A percentile compares a stretch with the other conserved stretches of the same genome.
phyloP scores from a whole-genome alignment of 495 filamentous ascomycete species.

The Aspergillus ostianus region DNA sequence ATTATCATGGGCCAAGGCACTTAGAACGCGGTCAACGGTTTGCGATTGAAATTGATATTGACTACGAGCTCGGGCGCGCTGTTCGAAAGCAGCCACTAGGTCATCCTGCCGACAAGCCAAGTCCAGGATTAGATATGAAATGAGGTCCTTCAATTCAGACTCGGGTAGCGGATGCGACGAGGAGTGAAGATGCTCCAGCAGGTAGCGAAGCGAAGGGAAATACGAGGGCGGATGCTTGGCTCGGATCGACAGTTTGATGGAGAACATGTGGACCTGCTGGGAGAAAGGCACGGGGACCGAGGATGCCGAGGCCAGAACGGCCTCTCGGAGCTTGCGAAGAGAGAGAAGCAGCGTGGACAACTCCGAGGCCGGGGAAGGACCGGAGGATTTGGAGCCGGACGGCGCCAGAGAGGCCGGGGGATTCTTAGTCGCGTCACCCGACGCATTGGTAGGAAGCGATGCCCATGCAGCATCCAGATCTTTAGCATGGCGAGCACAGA shows the following conservation, averaged over 20 bases:
- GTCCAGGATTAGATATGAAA: conserved; percentile 81
- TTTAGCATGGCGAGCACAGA: conserved; percentile 71
- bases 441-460: conserved; percentile 53
- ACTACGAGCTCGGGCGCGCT: conserved; percentile 46
- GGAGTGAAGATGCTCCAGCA: conserved; percentile 68
- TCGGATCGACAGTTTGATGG: conserved; percentile 77
- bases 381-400: conserved; percentile 20
- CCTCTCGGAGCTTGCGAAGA: conserved; percentile 90
- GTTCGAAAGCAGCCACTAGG: conserved; percentile 66
- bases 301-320: conserved; percentile 64
- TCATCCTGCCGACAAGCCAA: conserved; percentile 81
- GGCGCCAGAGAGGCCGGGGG: conserved; percentile 32
- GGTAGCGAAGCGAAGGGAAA: conserved; percentile 77
- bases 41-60: conserved; percentile 56
- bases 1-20: conserved; percentile 73
- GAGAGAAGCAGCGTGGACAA: conserved; percentile 63
- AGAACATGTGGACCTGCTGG: conserved; percentile 72
- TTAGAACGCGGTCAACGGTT: conserved; percentile 64
- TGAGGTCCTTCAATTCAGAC: conserved; percentile 71
- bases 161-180: conserved; percentile 58
- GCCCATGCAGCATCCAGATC: conserved; percentile 73
- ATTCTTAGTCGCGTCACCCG: conserved; percentile 41
- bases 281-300: conserved; percentile 61
- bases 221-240: conserved; percentile 82
- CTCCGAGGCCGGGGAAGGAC: conserved; percentile 46